These are phyloP conservation scores for Dinochytrium kinnereticum DNA, from an alignment of 371 early-diverging fungal genomes.

Conservation along the genomic window DNA sequence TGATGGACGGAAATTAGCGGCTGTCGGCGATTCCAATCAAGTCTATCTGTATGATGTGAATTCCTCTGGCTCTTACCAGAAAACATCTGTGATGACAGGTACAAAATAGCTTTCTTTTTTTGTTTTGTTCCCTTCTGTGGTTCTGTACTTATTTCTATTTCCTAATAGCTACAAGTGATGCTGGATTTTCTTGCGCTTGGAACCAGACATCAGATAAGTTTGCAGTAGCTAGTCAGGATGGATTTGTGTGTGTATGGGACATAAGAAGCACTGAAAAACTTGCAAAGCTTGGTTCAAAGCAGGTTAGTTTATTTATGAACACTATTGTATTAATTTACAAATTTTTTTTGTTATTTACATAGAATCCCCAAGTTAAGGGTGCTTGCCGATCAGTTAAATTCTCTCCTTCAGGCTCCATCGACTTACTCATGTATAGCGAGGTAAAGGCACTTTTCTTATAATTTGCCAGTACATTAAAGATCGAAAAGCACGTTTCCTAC, in stretches of 20 bases:
- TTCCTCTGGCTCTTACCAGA: conserved; percentile 64
- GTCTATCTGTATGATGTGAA: conserved; percentile 79
- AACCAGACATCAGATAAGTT: conserved; percentile 72
- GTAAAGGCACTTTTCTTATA: conserved; percentile 39
- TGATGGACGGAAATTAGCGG: conserved; percentile 79
- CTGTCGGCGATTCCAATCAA: conserved; percentile 86
- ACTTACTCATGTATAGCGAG: conserved; percentile 82
- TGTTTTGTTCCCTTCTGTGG: not conserved
- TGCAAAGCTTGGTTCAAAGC: conserved; percentile 61
- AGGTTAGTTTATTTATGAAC: conserved; percentile 38
- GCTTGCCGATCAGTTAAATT: conserved; percentile 87
- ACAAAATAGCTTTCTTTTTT: not conserved
- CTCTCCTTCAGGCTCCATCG: conserved; percentile 77
- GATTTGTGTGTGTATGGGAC: conserved; percentile 80
- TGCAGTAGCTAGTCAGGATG: conserved; percentile 85
- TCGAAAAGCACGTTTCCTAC: conserved; percentile 79
- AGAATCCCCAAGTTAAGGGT: conserved; percentile 71
- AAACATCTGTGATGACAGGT: conserved; percentile 70
- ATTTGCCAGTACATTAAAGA: no score
- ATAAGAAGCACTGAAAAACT: conserved; percentile 65
- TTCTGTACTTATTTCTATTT: no score
- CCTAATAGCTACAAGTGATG: conserved; percentile 58
- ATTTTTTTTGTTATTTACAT: not conserved
- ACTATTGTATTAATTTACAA: conserved; percentile 4
- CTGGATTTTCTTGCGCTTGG: conserved; percentile 84